Evolutionary conservation across 345 rosid genomes (phyloP).

Genomic region (Populus tremula): DNA sequence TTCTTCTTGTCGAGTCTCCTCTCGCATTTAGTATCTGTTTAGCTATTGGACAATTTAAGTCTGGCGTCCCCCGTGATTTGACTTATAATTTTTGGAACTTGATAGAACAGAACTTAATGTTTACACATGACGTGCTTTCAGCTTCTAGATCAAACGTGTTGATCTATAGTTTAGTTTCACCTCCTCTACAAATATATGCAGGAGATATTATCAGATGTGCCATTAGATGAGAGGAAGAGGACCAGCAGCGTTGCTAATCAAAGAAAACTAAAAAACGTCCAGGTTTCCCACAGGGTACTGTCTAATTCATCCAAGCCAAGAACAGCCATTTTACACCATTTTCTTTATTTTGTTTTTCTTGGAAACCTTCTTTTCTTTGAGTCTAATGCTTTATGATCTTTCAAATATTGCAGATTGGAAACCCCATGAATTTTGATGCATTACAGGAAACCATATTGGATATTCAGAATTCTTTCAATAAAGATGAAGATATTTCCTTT

Average conservation of each 20-base stretch:
- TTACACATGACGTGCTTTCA: not conserved
- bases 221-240: slow-evolving; percentile 67
- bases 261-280: slow-evolving; percentile 51
- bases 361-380: slow-evolving; percentile 7
- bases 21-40: not conserved
- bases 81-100: not conserved
- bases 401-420: slow-evolving; percentile 62
- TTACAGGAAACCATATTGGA: slow-evolving; percentile 59
- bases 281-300: slow-evolving; percentile 67
- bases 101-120: not conserved
- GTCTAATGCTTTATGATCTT: slow-evolving; percentile 12
- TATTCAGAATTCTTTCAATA: slow-evolving; percentile 49
- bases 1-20: not conserved
- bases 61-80: not conserved
- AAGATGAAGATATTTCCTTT: slow-evolving; percentile 56
- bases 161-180: slow-evolving; percentile 2
- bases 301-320: slow-evolving; percentile 2
- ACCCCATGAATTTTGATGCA: slow-evolving; percentile 74
- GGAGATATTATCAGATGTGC: slow-evolving; percentile 91
- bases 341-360: not conserved
- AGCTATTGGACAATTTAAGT: not conserved
- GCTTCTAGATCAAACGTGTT: slow-evolving; percentile 10
- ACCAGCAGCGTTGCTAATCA: slow-evolving; percentile 37
- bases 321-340: not conserved
- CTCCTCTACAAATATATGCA: slow-evolving; percentile 26